These are phyloP conservation scores for Penicillium arizonense DNA, from an alignment of 495 filamentous ascomycete genomes.

Conservation along the genomic window DNA sequence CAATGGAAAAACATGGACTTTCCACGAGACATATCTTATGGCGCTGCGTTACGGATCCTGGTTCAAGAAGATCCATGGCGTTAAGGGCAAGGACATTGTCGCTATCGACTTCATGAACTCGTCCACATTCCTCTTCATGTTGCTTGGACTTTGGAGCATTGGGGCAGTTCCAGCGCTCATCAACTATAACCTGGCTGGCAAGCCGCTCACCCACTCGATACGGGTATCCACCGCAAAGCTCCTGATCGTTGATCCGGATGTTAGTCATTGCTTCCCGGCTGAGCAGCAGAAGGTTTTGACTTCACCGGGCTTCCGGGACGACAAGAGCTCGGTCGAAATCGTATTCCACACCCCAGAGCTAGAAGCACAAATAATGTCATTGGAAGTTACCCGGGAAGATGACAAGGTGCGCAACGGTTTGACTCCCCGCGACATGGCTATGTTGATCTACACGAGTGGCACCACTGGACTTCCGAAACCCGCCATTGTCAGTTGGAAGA, in stretches of 20 bases:
- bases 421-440: conserved; percentile 57
- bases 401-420: conserved; percentile 57
- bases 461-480: conserved; percentile 92
- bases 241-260: conserved; percentile 71
- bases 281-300: conserved; percentile 45
- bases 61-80: conserved; percentile 67
- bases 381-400: conserved; percentile 58
- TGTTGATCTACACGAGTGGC: conserved; percentile 83
- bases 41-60: conserved; percentile 78
- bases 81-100: conserved; percentile 78
- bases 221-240: conserved; percentile 66
- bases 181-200: conserved; percentile 84
- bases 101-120: conserved; percentile 89
- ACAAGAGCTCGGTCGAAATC: conserved; percentile 55
- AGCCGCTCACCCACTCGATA: conserved; percentile 77
- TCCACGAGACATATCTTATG: conserved; percentile 73
- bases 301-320: conserved; percentile 42
- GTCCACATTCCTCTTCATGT: conserved; percentile 77
- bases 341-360: conserved; percentile 61
- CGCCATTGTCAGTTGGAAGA: conserved; percentile 79
- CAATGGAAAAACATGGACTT: conserved; percentile 75
- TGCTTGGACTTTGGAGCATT: conserved; percentile 83
- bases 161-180: conserved; percentile 90
- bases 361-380: conserved; percentile 58
- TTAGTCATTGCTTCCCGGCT: conserved; percentile 50